Conservation (phyloP, 2,329 filamentous ascomycete species). For the Cladophialophora bantiana region DNA sequence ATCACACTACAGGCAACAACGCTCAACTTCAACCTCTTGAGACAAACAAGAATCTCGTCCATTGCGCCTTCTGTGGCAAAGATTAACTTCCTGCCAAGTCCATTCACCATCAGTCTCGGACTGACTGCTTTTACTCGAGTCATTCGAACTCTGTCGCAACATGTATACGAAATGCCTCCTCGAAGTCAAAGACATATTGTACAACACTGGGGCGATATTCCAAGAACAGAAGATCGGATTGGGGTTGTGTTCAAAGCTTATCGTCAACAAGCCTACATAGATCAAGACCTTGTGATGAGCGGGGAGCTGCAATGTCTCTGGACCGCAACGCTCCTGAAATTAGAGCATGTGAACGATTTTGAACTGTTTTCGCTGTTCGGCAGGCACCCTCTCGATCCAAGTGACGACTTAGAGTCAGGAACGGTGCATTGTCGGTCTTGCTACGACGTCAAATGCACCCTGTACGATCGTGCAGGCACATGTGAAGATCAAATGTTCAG, state of each 20-base stretch:
- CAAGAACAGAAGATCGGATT: not conserved
- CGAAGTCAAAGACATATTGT: not conserved
- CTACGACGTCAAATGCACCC: not conserved
- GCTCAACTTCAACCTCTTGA: not conserved
- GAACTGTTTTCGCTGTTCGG: not conserved
- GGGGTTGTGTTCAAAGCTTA: not conserved
- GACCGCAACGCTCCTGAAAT: not conserved
- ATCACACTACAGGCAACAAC: not conserved
- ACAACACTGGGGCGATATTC: slow-evolving; percentile 2
- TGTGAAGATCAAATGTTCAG: not conserved
- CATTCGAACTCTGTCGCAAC: not conserved
- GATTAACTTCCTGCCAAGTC: not conserved
- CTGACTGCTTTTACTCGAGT: not conserved
- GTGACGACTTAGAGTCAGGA: not conserved
- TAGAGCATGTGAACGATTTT: not conserved
- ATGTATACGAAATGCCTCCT: not conserved
- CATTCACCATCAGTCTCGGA: not conserved
- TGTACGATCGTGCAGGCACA: not conserved
- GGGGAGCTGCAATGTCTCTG: slow-evolving; percentile 3
- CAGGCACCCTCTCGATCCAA: slow-evolving; percentile 9
- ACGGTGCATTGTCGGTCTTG: not conserved
- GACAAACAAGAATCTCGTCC: not conserved
- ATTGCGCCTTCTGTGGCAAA: slow-evolving; percentile 7
- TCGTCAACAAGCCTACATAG: not conserved
- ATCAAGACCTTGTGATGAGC: not conserved